Base-by-base conservation (phyloP, 2,329 filamentous ascomycete genomes). In the Clathrospora elynae region DNA sequence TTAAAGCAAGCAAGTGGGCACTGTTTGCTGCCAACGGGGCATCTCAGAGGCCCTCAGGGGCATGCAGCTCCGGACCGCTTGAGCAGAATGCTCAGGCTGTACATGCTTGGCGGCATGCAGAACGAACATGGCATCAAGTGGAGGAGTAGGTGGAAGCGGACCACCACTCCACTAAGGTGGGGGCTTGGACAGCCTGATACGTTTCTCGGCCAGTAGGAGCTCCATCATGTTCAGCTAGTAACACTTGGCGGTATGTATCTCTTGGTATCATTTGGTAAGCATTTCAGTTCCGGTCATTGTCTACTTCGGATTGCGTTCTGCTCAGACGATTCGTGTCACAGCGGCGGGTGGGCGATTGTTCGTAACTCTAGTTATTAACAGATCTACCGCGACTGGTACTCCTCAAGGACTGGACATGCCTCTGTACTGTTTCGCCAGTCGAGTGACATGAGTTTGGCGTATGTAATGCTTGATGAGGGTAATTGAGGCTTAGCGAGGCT, bases 171-270 rank as follows among this genome's bases (percentile, higher is more conserved):
- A 45, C 46, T 49, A 58, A 65, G 62, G 60, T 57, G 62, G 61
- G 51, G 49, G 26, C 25, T 24, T 28, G 22, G 44, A 53, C 57
- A 53, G 49, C 45, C 24, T 50, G 51, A 49, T 51, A 47, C 54
- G 49, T 50, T 41, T 53, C 50, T 45, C 56, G 57, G 53, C 42
- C 62, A 61, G 54, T 25, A 51, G 34, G 46, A 45, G 35, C 43
- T 53, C 51, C 48, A 49, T 42, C 49, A 29, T 7, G 45, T 37
- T 42, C 39, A 35, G 35, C 49, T 56, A 57, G 48, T 49, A 47
- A 45, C 19, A 36, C 59, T 65, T 65, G 59, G 59, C 60, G 35
- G 23, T 36, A 53, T 50, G 57, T 45, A 43, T 59, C 28, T 35
- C 31, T 29, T 42, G 40, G 31, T 32, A 14, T 49, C 25, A 17